These are phyloP conservation scores for Cryphonectria naterciae DNA, from an alignment of 2,329 filamentous ascomycete species.

Conservation along the genomic window DNA sequence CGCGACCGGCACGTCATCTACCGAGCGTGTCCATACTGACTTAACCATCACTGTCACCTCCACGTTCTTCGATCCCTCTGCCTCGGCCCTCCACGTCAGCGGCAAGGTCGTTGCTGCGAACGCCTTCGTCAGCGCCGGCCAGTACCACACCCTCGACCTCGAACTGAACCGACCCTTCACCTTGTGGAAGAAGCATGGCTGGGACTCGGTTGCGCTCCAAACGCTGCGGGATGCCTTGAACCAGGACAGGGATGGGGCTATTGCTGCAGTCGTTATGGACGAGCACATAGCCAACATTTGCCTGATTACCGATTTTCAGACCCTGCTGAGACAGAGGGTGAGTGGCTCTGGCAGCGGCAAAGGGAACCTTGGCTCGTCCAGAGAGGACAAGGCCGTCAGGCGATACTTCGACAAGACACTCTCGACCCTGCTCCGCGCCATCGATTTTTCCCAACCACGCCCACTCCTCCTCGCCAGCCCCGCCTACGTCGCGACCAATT, in stretches of 20 bases:
- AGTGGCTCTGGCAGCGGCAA: slow-evolving; percentile 72
- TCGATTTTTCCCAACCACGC: slow-evolving; percentile 72
- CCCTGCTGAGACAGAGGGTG: slow-evolving; percentile 71
- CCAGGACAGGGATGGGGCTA: slow-evolving; percentile 76
- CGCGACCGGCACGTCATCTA: slow-evolving; percentile 50
- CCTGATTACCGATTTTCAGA: slow-evolving; percentile 79
- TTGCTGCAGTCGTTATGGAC: slow-evolving; percentile 92
- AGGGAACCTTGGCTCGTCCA: slow-evolving; percentile 63
- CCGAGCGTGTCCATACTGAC: slow-evolving; percentile 60
- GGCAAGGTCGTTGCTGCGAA: slow-evolving; percentile 59
- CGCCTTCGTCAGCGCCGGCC: slow-evolving; percentile 55
- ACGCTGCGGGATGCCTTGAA: slow-evolving; percentile 79
- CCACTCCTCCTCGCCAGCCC: slow-evolving; percentile 86
- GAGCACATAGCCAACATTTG: slow-evolving; percentile 85
- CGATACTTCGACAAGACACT: slow-evolving; percentile 81
- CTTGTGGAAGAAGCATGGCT: slow-evolving; percentile 80
- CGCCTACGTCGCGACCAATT: slow-evolving; percentile 81
- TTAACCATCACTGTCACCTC: slow-evolving; percentile 61
- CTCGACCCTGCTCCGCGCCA: slow-evolving; percentile 73
- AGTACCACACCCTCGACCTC: slow-evolving; percentile 72
- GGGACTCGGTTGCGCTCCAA: slow-evolving; percentile 86
- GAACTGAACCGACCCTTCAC: slow-evolving; percentile 88
- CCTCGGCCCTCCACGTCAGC: slow-evolving; percentile 60
- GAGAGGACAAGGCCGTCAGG: slow-evolving; percentile 71
- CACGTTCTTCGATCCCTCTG: slow-evolving; percentile 61